Conservation (phyloP, 1,139 yeast genomes). For the Yamadazyma epiphylla region DNA sequence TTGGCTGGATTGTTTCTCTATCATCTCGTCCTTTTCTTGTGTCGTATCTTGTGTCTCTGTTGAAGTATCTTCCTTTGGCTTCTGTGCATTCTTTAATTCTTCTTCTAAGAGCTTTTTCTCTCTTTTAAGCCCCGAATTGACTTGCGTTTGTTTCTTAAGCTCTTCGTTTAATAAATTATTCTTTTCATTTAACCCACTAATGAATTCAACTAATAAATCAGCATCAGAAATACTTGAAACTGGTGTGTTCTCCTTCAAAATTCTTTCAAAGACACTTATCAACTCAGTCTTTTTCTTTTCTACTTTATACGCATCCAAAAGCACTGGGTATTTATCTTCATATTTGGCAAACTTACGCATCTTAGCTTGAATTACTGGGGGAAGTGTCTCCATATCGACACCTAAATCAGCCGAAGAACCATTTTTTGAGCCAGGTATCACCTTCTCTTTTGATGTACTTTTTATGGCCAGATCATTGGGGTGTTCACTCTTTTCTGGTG, state of each 20-base stretch:
- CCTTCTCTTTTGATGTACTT: no score
- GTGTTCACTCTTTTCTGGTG: neutral
- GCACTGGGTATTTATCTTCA: conserved; percentile 81
- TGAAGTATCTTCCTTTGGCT: conserved; percentile 2
- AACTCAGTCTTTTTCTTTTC: conserved; percentile 70
- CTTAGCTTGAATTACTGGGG: conserved; percentile 56
- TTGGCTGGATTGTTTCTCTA: no score
- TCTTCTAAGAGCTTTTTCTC: conserved; percentile 12
- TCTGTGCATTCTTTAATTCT: conserved; percentile 13
- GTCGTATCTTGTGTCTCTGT: neutral
- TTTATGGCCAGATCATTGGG: no score
- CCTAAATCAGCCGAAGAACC: conserved; percentile 2
- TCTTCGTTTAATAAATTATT: conserved; percentile 56
- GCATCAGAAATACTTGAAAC: conserved; percentile 70
- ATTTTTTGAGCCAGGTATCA: no score
- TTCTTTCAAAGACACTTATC: conserved; percentile 63
- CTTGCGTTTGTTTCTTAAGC: conserved; percentile 25
- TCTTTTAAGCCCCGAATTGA: conserved; percentile 13
- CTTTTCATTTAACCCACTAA: conserved; percentile 60
- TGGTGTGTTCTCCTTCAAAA: conserved; percentile 79
- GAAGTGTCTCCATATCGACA: conserved; percentile 38
- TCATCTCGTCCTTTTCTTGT: neutral
- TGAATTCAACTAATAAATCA: conserved; percentile 63
- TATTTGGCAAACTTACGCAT: conserved; percentile 78
- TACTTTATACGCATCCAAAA: conserved; percentile 77